Evolutionary conservation across 2,329 filamentous ascomycete species (phyloP), one percentile per base, ranked within the genome.

Genomic region (Colletotrichum lini): DNA sequence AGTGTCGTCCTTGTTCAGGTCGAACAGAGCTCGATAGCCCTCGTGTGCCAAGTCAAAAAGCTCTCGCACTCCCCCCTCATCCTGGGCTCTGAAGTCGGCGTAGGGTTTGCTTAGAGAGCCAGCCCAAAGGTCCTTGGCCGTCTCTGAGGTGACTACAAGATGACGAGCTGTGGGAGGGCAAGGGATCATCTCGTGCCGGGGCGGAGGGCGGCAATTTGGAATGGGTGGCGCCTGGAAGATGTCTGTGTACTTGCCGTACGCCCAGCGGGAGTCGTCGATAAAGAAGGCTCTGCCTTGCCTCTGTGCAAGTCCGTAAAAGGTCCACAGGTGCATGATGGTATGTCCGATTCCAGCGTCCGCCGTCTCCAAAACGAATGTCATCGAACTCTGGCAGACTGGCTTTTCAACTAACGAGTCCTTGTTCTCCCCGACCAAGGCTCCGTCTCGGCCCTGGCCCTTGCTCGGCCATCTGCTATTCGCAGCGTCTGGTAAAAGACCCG

Each of bases 241-340:
- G 61, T 89, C 87, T 0, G 87, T 87, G 77, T 94, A 97, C 62
- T 87, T 86, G 12, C 94, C 94, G 76, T 96, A 96, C 1, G 92
- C 91, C 92, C 95, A 97, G 74, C 92, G 87, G 8, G 92, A 90
- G 80, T 97, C 94, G 76, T 97, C 94, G 73, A 97, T 85, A 82
- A 97, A 97, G 81, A 97, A 97, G 1, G 90, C 86, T 30, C 94
- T 86, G 16, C 89, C 89, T 78, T 97, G 93, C 70, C 91, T 88
- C 78, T 92, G 86, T 2, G 94, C 94, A 65, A 97, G 82, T 4
- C 93, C 93, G 78, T 96, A 97, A 35, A 94, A 92, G 76, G 92
- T 92, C 94, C 94, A 98, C 67, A 97, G 79, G 77, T 91, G 88
- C 87, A 97, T 91, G 70, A 98, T 81, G 1, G 92, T 90, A 74